These are phyloP conservation scores for Xerocomus nothofagi DNA, from an alignment of 1,284 basidiomycete species.

Conservation along the genomic window DNA sequence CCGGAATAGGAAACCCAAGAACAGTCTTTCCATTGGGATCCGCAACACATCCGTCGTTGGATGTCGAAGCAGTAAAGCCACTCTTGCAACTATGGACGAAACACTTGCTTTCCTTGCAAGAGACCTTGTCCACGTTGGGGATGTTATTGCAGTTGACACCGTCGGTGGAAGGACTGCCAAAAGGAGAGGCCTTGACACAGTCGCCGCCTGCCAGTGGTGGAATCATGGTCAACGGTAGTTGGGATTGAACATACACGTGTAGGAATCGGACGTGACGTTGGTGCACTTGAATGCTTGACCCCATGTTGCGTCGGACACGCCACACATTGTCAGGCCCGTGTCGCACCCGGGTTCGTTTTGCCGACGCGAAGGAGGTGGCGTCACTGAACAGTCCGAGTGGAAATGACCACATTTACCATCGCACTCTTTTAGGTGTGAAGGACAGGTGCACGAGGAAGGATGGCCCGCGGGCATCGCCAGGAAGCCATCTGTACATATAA, in stretches of 20 bases:
- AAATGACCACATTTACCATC: conserved; percentile 21
- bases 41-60: conserved; percentile 12
- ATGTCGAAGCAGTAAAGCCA: conserved; percentile 1
- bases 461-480: conserved; percentile 2
- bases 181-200: conserved; percentile 18
- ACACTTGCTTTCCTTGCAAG: conserved; percentile 16
- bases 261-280: conserved; percentile 17
- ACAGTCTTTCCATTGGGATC: not conserved
- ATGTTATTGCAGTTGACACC: conserved; percentile 22
- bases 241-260: conserved; percentile 13
- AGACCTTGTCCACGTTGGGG: conserved; percentile 10
- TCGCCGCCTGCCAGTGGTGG: conserved; percentile 26
- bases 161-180: conserved; percentile 12
- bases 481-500: conserved; percentile 27
- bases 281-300: conserved; percentile 24
- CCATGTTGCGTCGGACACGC: conserved; percentile 9
- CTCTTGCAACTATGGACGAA: conserved; percentile 13
- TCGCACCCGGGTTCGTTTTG: conserved; percentile 15
- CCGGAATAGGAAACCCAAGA: not conserved
- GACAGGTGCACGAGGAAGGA: conserved; percentile 23
- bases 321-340: conserved; percentile 17
- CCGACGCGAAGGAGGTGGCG: conserved; percentile 18
- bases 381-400: conserved; percentile 7
- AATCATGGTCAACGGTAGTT: not conserved
- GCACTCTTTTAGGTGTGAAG: conserved; percentile 18